Percentiles rank a stretch among this genome's conserved stretches.
These are phyloP conservation scores for Cryptococcus depauperatus DNA, from an alignment of 1,284 basidiomycete genomes.

Conservation along the genomic window DNA sequence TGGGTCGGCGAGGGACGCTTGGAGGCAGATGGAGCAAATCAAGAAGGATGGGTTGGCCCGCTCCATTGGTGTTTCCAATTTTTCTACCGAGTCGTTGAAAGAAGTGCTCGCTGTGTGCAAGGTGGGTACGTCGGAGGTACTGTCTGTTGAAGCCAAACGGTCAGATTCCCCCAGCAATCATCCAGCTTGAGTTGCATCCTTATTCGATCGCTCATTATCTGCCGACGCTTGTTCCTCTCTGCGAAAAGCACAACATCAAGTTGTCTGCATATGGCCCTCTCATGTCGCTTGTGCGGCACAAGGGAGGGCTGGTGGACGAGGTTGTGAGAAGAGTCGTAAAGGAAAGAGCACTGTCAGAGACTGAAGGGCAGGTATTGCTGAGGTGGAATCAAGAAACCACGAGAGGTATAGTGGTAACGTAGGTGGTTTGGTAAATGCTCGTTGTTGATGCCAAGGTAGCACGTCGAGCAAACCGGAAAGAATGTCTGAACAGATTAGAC, in stretches of 20 bases:
- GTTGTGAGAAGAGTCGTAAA: slow-evolving; percentile 53
- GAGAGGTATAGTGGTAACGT: slow-evolving; percentile 51
- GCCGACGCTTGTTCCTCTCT: slow-evolving; percentile 53
- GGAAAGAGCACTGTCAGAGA: slow-evolving; percentile 13
- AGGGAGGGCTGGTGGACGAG: slow-evolving; percentile 55
- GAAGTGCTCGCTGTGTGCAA: slow-evolving; percentile 49
- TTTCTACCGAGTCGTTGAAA: slow-evolving; percentile 10
- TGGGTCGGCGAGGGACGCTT: slow-evolving; percentile 49
- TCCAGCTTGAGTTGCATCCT: slow-evolving; percentile 67
- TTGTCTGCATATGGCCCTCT: slow-evolving; percentile 63
- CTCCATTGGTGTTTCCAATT: slow-evolving; percentile 67
- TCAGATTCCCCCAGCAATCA: slow-evolving; percentile 57
- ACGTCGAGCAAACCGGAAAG: slow-evolving; percentile 13
- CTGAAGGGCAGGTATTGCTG: slow-evolving; percentile 26
- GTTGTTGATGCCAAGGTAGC: background rate
- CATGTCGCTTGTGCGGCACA: slow-evolving; percentile 57
- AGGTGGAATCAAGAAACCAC: slow-evolving; percentile 27
- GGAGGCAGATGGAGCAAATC: slow-evolving; percentile 56
- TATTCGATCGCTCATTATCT: slow-evolving; percentile 56
- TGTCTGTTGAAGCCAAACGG: slow-evolving; percentile 42
- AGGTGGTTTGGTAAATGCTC: background rate
- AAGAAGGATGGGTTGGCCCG: slow-evolving; percentile 54
- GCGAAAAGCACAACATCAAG: slow-evolving; percentile 53
- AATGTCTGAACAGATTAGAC: slow-evolving; percentile 13
- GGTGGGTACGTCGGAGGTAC: slow-evolving; percentile 29